These are phyloP conservation scores for Phytophthora hybrid DNA, from an alignment of 352 stramenopile species.

Conservation along the genomic window DNA sequence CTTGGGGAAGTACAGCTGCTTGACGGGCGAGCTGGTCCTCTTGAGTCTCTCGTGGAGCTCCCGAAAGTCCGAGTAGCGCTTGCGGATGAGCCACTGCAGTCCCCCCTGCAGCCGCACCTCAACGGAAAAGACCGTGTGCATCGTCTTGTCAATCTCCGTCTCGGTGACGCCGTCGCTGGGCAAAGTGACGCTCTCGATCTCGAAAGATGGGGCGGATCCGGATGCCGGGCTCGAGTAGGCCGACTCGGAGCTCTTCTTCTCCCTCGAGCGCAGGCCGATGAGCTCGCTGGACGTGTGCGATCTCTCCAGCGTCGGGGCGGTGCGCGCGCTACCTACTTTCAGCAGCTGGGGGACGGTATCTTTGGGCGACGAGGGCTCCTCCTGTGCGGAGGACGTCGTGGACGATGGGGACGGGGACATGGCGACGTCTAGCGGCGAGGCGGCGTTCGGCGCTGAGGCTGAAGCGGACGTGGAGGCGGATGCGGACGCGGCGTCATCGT, in stretches of 20 bases:
- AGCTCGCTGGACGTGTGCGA: slow-evolving; percentile 80
- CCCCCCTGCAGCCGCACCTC: slow-evolving; percentile 82
- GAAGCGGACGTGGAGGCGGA: no score
- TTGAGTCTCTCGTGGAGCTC: slow-evolving; percentile 89
- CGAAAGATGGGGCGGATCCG: slow-evolving; percentile 67
- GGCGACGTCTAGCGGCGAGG: slow-evolving; percentile 46
- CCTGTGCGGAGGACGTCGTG: slow-evolving; percentile 44
- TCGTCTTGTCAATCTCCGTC: slow-evolving; percentile 83
- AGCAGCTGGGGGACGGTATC: slow-evolving; percentile 25
- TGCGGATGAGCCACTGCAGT: slow-evolving; percentile 90
- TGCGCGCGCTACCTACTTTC: slow-evolving; percentile 32
- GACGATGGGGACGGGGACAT: slow-evolving; percentile 55
- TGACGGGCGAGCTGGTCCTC: slow-evolving; percentile 76
- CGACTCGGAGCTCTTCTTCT: slow-evolving; percentile 62
- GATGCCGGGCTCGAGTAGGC: slow-evolving; percentile 46
- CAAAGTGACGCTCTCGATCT: slow-evolving; percentile 86
- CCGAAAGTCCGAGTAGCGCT: slow-evolving; percentile 90
- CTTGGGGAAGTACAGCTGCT: slow-evolving; percentile 88
- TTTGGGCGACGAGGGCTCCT: slow-evolving; percentile 8
- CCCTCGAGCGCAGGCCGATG: slow-evolving; percentile 60
- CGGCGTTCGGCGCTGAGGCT: slow-evolving; percentile 40
- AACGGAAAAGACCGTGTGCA: slow-evolving; percentile 84
- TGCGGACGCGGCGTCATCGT: slow-evolving; percentile 6
- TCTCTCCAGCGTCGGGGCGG: slow-evolving; percentile 63
- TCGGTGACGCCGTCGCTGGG: slow-evolving; percentile 75